These are phyloP conservation scores for Candida tetrigidarum DNA, from an alignment of 1,139 yeast genomes.

Conservation along the genomic window DNA sequence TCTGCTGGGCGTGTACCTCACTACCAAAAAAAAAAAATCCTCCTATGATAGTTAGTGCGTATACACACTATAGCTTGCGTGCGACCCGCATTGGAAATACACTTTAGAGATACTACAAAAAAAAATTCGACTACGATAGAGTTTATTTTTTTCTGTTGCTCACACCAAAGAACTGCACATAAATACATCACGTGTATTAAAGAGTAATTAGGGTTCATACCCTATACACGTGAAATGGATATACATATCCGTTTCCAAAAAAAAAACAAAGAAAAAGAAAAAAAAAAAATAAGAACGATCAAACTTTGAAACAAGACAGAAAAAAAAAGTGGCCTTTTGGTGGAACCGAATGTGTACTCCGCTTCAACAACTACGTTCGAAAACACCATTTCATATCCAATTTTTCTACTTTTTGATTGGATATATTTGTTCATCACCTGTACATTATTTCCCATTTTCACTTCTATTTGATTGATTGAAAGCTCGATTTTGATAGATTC, in stretches of 20 bases:
- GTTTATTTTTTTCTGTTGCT: background rate
- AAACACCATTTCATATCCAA: background rate
- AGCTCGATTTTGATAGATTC: slow-evolving; percentile 17
- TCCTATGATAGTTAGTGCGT: background rate
- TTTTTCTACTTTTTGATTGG: background rate
- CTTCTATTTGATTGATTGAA: slow-evolving; percentile 22
- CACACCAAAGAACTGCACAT: slow-evolving; percentile 1
- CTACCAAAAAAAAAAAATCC: background rate
- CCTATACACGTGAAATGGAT: slow-evolving; percentile 1
- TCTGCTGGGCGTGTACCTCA: background rate
- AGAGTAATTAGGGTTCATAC: background rate
- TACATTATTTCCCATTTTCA: slow-evolving; percentile 12
- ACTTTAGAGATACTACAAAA: background rate
- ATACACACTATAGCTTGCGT: background rate
- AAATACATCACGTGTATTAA: slow-evolving; percentile 2
- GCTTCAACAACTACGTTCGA: slow-evolving; percentile 3
- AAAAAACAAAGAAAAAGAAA: background rate
- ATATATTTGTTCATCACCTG: slow-evolving; percentile 3
- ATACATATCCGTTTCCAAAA: background rate
- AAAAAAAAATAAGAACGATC: background rate
- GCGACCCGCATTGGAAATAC: background rate
- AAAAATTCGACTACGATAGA: background rate
- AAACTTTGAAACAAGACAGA: background rate
- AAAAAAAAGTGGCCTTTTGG: slow-evolving; percentile 1
- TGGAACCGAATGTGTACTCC: background rate